phyloP scores from a whole-genome alignment of 495 filamentous ascomycete genomes.

The Aspergillus nanangensis region DNA sequence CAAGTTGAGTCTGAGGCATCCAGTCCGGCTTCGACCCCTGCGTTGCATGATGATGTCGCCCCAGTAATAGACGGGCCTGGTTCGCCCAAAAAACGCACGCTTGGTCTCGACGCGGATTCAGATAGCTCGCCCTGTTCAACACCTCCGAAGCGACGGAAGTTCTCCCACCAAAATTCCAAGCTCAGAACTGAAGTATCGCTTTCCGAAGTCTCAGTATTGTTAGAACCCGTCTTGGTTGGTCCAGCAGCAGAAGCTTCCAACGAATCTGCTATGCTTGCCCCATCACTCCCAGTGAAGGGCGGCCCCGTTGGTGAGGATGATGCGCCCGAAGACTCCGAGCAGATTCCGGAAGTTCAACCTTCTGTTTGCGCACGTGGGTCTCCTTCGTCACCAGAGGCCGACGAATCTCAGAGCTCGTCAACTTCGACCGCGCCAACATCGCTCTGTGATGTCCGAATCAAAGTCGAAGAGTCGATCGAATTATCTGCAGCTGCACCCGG shows the following conservation, averaged over 20 bases:
- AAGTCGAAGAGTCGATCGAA: slow-evolving; percentile 20
- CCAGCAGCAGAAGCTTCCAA: slow-evolving; percentile 1
- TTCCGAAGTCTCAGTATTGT: slow-evolving; percentile 19
- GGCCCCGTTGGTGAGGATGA: too few species aligned
- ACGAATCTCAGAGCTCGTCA: slow-evolving; percentile 35
- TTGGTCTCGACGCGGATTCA: slow-evolving; percentile 30
- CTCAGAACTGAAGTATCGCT: slow-evolving; percentile 35
- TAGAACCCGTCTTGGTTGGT: slow-evolving; percentile 15
- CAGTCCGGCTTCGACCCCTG: slow-evolving; percentile 37
- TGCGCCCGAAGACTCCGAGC: too few species aligned
- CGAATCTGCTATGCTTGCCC: too few species aligned
- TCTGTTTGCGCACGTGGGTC: slow-evolving; percentile 25
- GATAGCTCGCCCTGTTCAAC: slow-evolving; percentile 28
- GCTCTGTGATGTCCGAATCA: slow-evolving; percentile 27
- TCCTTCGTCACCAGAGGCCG: slow-evolving; percentile 22
- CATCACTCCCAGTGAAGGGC: too few species aligned
- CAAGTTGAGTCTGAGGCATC: slow-evolving; percentile 35
- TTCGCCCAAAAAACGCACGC: slow-evolving; percentile 40
- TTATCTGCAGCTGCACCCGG: slow-evolving; percentile 1
- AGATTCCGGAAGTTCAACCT: slow-evolving; percentile 8
- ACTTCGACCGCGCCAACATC: slow-evolving; percentile 37
- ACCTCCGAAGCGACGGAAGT: slow-evolving; percentile 35
- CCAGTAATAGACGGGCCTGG: slow-evolving; percentile 9
- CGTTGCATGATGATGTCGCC: slow-evolving; percentile 25
- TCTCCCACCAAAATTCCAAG: slow-evolving; percentile 35